Base-by-base conservation (phyloP, 257 asterid species). In the Linaria vulgaris region DNA sequence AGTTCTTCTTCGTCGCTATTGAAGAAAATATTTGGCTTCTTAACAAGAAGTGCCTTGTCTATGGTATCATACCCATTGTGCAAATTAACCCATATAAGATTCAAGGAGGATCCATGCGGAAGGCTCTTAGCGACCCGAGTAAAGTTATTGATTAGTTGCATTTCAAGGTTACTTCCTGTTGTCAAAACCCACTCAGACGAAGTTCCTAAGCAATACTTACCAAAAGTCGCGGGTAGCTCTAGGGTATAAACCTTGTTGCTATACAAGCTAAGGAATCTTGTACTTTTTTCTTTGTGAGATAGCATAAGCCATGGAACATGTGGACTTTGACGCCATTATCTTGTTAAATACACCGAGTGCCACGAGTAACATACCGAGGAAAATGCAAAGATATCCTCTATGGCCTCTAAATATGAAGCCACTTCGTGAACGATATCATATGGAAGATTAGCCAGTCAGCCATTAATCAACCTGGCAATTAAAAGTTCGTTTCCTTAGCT, bases 281-380 rank as follows among this genome's bases (percentile, higher is more conserved):
- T 63, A 50, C 53, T 45, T 46, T 74, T 57, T 31, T 68, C 74
- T n/a, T 12, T 5, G 61, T 24, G 27, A 13, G 59, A 63, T 61
- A 50, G 45, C 78, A 73, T 68, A 34, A 73, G 41, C 11, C 68
- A 69, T 1, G 84, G 87, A 47, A 71, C 21, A 43, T 69, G 81
- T 52, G 61, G 37, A 39, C 64, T 61, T 19, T 78, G 77, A 71
- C 12, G 68, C 84, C 84, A 78, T 17, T 78, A 49, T 47, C 58
- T 78, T 45, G 56, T 58, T 53, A 60, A 25, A 68, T 73, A 70
- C 25, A 70, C 77, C 4, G 57, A 73, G 55, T 77, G 53, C 87
- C 82, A 79, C 19, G 74, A 72, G 62, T 46, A 47, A 61, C 88
- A 82, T 43, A 77, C 85, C 21, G 83, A 79, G 39, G 88, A 76